phyloP scores from a whole-genome alignment of 805 yeast species.

The Saccharomycopsis sp. region DNA sequence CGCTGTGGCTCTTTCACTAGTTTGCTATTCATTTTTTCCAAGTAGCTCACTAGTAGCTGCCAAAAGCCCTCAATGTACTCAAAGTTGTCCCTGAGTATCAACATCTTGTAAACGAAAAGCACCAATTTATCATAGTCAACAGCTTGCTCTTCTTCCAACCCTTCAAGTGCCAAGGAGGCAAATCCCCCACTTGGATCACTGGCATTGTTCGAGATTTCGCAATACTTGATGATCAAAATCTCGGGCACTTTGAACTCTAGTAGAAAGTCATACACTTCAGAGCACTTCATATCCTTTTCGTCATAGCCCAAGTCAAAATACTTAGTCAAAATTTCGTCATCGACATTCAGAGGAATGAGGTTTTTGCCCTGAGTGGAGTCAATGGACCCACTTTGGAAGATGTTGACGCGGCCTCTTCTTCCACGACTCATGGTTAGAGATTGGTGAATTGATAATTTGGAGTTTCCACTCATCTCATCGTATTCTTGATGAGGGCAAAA shows the following conservation, averaged over 20 bases:
- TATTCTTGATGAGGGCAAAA: too few relatives aligned
- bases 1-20: too few relatives aligned
- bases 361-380: too few relatives aligned
- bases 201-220: not conserved
- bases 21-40: not conserved
- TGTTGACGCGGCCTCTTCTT: too few relatives aligned
- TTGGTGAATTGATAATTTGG: too few relatives aligned
- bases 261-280: constrained; percentile 10
- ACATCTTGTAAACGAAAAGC: constrained; percentile 9
- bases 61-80: constrained; percentile 15
- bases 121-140: constrained; percentile 17
- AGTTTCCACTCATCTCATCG: too few relatives aligned
- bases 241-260: constrained; percentile 8
- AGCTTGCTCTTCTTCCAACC: constrained; percentile 15
- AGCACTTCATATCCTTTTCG: constrained; percentile 16
- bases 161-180: constrained; percentile 1
- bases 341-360: constrained; percentile 23
- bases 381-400: too few relatives aligned
- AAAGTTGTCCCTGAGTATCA: constrained; percentile 11
- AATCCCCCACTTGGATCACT: not conserved
- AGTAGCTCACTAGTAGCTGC: constrained; percentile 10
- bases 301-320: constrained; percentile 20
- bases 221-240: constrained; percentile 8
- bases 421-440: too few relatives aligned
- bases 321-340: constrained; percentile 29